phyloP scores from a whole-genome alignment of 495 filamentous ascomycete genomes.

The Platismatia glauca region DNA sequence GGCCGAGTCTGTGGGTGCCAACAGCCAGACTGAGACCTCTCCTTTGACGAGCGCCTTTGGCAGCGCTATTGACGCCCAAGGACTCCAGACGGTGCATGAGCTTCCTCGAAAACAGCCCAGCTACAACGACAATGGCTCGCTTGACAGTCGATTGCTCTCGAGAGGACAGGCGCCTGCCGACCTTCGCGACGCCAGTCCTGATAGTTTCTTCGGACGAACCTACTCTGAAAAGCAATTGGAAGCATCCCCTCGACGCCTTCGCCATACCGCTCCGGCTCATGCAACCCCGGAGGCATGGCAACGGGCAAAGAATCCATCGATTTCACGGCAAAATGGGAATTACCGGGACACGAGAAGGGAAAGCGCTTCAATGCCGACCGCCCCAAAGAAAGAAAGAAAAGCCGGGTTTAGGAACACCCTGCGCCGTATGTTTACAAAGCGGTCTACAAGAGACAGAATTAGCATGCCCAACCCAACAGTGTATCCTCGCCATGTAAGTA shows the following conservation, averaged over 20 bases:
- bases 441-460: slow-evolving; percentile 21
- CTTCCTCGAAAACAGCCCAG: slow-evolving; percentile 11
- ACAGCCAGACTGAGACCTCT: slow-evolving; percentile 16
- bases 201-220: slow-evolving; percentile 17
- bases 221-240: slow-evolving; percentile 15
- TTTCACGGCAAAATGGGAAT: slow-evolving; percentile 14
- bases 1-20: slow-evolving; percentile 11
- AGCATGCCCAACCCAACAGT: slow-evolving; percentile 20
- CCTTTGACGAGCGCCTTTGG: slow-evolving; percentile 18
- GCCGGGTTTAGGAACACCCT: slow-evolving; percentile 20
- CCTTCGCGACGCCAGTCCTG: slow-evolving; percentile 17
- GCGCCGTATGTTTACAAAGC: slow-evolving; percentile 23
- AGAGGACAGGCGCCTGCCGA: slow-evolving; percentile 8
- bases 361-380: background rate
- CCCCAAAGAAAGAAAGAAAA: slow-evolving; percentile 18
- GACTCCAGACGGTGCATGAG: slow-evolving; percentile 19
- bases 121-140: slow-evolving; percentile 7
- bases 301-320: background rate
- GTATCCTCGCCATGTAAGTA: slow-evolving; percentile 20
- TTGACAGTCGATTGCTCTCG: slow-evolving; percentile 1
- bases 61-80: slow-evolving; percentile 14
- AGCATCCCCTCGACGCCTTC: slow-evolving; percentile 15
- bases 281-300: slow-evolving; percentile 10
- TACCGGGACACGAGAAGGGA: slow-evolving; percentile 9
- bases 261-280: slow-evolving; percentile 6